Evolutionary conservation across 1,284 basidiomycete species (phyloP), one percentile per base, ranked within the genome.

Genomic region (Trametes versicolor): DNA sequence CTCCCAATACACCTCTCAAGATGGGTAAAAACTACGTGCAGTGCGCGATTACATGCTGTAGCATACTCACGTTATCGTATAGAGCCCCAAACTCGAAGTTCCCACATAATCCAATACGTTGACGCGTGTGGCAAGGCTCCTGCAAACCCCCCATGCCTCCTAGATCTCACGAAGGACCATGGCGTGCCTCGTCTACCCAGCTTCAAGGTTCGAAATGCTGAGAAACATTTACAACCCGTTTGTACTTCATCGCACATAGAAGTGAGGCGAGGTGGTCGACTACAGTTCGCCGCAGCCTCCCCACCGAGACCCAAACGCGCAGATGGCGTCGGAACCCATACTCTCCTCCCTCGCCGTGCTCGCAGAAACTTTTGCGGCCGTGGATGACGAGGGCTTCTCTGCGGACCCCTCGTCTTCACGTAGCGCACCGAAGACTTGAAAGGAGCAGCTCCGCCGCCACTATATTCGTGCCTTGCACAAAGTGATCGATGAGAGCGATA

Each of bases 401-500:
- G 65, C 70, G 13, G 76, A 76, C 12, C 66, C 75, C 2, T 71
- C 75, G 0, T 71, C 72, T 15, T 66, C 72, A 1, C 69, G 75
- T 36, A 69, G 70, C 4, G 69, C 58, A 8, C 68, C 77, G 74
- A 88, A 85, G 74, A 90, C 87, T n/a, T n/a, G n/a, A 8, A 87
- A 88, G 77, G 88, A 90, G 76, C 85, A 93, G 73, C 72, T 88
- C 68, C 87, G 83, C 65, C 86, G 82, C 73, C 89, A 90, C 77
- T 93, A 87, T 78, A 83, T 92, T 66, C 90, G 88, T 62, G 85
- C 85, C 17, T 81, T 99, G 39, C 89, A 96, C 78, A 97, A 95
- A 80, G 97, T 99, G 52, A 91, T 99, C 63, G 95, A 98, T 70
- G 87, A 96, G 71, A 91, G 92, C 64, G 97, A 99, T 76, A 94